A percentile compares a stretch with the other conserved stretches of the same genome.
Evolutionary conservation across 23 red algal species (phyloP).

Genomic region (Chondrus crispus): DNA sequence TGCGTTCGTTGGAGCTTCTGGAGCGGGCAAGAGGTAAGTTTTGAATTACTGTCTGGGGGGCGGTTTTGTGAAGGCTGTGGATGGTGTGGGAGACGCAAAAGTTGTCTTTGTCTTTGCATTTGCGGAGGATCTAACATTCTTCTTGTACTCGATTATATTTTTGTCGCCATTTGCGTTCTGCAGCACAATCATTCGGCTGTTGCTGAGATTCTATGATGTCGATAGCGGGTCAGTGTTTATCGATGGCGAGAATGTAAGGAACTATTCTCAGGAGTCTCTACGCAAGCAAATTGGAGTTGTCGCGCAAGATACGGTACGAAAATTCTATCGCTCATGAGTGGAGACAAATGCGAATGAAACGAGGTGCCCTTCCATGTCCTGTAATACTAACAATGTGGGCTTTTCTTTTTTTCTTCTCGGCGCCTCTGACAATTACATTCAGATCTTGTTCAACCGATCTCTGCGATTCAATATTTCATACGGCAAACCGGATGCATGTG

Average conservation of each 20-base stretch:
- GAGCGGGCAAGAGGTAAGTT: constrained; percentile 54
- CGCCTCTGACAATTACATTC: constrained; percentile 19
- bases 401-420: no score
- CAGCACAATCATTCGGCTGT: constrained; percentile 79
- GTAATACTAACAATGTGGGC: no score
- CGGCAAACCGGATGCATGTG: constrained; percentile 59
- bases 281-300: constrained; percentile 50
- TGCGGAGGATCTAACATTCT: background rate
- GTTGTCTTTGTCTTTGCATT: background rate
- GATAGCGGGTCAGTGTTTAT: constrained; percentile 70
- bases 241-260: constrained; percentile 78
- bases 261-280: constrained; percentile 43
- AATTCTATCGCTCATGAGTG: no score
- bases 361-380: no score
- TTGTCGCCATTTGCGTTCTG: background rate
- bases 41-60: no score
- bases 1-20: constrained; percentile 84
- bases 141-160: no score
- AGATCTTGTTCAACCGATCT: constrained; percentile 87
- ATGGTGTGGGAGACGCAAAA: no score
- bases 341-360: no score
- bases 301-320: constrained; percentile 85
- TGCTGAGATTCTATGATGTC: constrained; percentile 92
- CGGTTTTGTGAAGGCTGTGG: no score
- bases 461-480: constrained; percentile 92